These are phyloP conservation scores for Apiospora sp. DNA, from an alignment of 2,329 filamentous ascomycete species.

Conservation along the genomic window DNA sequence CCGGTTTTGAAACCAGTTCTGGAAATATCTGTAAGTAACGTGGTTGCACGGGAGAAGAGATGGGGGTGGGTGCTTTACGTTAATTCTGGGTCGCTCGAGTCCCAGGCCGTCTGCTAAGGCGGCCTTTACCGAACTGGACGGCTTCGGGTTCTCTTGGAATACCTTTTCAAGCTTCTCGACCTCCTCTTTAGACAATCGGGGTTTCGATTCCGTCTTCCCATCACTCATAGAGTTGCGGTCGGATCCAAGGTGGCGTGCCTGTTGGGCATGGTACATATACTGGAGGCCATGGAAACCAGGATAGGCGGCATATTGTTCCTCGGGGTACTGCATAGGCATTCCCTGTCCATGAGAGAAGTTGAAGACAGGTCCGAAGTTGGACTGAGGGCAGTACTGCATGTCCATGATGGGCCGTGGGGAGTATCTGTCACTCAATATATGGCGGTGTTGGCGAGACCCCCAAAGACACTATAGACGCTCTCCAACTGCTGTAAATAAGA, in stretches of 20 bases:
- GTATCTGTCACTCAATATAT: constrained; percentile 15
- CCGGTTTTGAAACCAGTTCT: constrained; percentile 77
- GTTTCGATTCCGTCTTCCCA: constrained; percentile 50
- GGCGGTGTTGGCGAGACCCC: not conserved
- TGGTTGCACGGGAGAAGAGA: not conserved
- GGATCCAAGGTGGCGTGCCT: constrained; percentile 37
- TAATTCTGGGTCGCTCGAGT: constrained; percentile 70
- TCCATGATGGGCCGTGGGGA: constrained; percentile 37
- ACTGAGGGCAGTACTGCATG: constrained; percentile 39
- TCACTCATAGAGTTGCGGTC: constrained; percentile 39
- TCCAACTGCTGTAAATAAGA: not conserved
- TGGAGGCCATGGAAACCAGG: constrained; percentile 36
- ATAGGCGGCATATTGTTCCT: constrained; percentile 39
- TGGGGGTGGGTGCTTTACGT: constrained; percentile 52
- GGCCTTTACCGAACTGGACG: constrained; percentile 68
- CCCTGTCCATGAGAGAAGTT: constrained; percentile 37
- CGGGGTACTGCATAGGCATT: constrained; percentile 36
- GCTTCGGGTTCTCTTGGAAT: constrained; percentile 71
- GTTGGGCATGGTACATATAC: constrained; percentile 42
- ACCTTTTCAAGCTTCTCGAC: constrained; percentile 73
- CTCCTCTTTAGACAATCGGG: constrained; percentile 75
- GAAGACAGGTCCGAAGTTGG: constrained; percentile 38
- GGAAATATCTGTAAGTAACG: constrained; percentile 32
- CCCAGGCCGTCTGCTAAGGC: constrained; percentile 67
- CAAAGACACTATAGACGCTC: not conserved